Percentiles rank a stretch among this genome's conserved stretches.
Conservation (phyloP, 2,329 filamentous ascomycete species). For the Penicillium freii region DNA sequence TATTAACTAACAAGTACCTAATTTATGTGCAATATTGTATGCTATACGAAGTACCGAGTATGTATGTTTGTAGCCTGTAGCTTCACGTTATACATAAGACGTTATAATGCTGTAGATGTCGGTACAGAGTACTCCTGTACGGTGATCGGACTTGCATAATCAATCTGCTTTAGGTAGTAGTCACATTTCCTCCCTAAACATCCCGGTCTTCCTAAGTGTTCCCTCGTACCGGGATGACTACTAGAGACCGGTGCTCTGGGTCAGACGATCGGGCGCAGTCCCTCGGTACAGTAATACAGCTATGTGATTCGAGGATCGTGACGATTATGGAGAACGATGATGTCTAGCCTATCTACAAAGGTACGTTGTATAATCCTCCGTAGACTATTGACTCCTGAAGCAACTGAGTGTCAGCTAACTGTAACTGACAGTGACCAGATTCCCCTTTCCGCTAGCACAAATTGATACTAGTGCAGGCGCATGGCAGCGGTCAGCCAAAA, state of each 20-base stretch:
- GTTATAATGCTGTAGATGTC: neutral
- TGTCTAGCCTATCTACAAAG: conserved; percentile 1
- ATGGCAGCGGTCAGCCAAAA: conserved; percentile 33
- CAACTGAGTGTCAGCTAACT: conserved; percentile 13
- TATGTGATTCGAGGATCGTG: conserved; percentile 8
- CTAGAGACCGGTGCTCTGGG: conserved; percentile 3
- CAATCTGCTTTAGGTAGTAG: conserved; percentile 2
- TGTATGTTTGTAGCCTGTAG: neutral
- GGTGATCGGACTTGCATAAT: conserved; percentile 12
- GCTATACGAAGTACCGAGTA: neutral
- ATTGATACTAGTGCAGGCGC: conserved; percentile 10
- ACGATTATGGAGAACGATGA: neutral
- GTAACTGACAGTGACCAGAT: conserved; percentile 3
- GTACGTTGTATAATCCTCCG: neutral
- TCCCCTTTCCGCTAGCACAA: conserved; percentile 5
- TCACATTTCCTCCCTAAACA: neutral
- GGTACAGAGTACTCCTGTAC: neutral
- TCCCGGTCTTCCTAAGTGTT: neutral
- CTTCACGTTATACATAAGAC: neutral
- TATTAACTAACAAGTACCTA: neutral
- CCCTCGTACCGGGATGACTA: neutral
- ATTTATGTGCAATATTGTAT: neutral
- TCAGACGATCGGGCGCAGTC: conserved; percentile 10
- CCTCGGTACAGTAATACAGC: conserved; percentile 2
- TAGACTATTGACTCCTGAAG: conserved; percentile 23